Percentiles rank a stretch among this genome's conserved stretches.
These are phyloP conservation scores for Ophiostoma populinum DNA, from an alignment of 2,329 filamentous ascomycete species.

Conservation along the genomic window DNA sequence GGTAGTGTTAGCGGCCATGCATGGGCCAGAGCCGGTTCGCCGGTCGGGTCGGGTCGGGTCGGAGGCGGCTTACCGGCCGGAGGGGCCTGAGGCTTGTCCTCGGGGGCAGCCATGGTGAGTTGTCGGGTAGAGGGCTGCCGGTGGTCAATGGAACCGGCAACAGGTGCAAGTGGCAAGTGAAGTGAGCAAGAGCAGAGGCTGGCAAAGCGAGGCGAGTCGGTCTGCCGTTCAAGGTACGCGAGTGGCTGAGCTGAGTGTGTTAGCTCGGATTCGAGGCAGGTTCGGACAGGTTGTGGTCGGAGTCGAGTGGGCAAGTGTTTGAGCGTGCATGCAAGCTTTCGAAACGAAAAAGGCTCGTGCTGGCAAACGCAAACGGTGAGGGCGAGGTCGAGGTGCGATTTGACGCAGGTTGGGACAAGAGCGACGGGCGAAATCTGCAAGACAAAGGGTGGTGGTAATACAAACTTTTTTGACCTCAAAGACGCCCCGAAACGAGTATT, in stretches of 20 bases:
- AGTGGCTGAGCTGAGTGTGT: too few relatives aligned
- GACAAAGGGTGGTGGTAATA: constrained; percentile 3
- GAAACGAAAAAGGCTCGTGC: too few relatives aligned
- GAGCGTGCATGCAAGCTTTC: too few relatives aligned
- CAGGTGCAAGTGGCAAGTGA: neutral
- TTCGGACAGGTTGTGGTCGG: too few relatives aligned
- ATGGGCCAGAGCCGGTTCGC: too few relatives aligned
- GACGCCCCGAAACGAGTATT: constrained; percentile 1
- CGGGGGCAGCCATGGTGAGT: constrained; percentile 5
- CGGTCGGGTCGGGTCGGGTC: too few relatives aligned
- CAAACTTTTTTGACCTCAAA: constrained; percentile 6
- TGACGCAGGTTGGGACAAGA: too few relatives aligned
- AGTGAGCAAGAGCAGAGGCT: neutral
- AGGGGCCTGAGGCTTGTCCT: constrained; percentile 6
- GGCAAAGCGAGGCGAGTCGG: neutral
- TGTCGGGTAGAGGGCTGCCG: neutral
- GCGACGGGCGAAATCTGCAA: neutral
- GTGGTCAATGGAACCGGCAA: constrained; percentile 3
- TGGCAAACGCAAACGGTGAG: too few relatives aligned
- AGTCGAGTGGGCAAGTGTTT: too few relatives aligned
- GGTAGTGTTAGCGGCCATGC: neutral
- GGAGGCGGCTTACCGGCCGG: constrained; percentile 4
- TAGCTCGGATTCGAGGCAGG: too few relatives aligned
- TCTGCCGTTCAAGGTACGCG: neutral
- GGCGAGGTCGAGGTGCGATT: too few relatives aligned